Percentiles rank a stretch among this genome's conserved stretches.
Evolutionary conservation across 176 grass and related monocot species (phyloP).

Genomic region (Elymus sibiricus): DNA sequence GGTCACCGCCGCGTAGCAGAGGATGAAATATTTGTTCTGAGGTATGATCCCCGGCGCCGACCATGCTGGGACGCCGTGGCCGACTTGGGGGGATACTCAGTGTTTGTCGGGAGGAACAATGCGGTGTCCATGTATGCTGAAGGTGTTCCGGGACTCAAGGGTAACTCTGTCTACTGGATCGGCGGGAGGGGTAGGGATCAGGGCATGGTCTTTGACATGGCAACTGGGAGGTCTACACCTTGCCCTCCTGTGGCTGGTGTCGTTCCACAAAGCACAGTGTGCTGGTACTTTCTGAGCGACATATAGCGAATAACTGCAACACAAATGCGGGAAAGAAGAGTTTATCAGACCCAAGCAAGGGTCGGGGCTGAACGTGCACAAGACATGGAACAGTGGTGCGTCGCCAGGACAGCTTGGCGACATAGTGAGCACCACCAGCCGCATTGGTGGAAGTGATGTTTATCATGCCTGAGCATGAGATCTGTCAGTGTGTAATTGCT

Average conservation of each 20-base stretch:
- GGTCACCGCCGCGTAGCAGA: conserved; percentile 24
- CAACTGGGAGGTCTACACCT: conserved; percentile 27
- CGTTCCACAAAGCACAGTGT: conserved; percentile 18
- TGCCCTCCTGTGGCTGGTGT: not conserved
- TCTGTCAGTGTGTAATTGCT: no score
- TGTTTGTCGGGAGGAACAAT: conserved; percentile 44
- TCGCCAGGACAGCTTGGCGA: no score
- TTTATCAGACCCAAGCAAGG: conserved; percentile 34
- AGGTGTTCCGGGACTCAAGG: conserved; percentile 15
- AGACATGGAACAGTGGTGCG: not conserved
- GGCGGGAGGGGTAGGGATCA: conserved; percentile 35
- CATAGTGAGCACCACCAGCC: not conserved
- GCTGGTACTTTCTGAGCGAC: conserved; percentile 27
- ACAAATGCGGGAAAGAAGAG: conserved; percentile 4
- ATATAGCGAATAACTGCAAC: no score
- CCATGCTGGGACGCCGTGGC: conserved; percentile 29
- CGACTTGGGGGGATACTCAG: conserved; percentile 16
- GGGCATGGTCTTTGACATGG: conserved; percentile 53
- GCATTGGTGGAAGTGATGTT: not conserved
- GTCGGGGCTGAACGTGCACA: conserved; percentile 8
- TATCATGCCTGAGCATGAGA: not conserved
- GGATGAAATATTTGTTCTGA: conserved; percentile 40
- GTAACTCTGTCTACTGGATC: conserved; percentile 41
- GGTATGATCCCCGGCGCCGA: conserved; percentile 26
- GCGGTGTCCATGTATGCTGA: conserved; percentile 27